These are phyloP conservation scores for Magnusiomyces fungicola DNA, from an alignment of 1,139 yeast genomes.

Conservation along the genomic window DNA sequence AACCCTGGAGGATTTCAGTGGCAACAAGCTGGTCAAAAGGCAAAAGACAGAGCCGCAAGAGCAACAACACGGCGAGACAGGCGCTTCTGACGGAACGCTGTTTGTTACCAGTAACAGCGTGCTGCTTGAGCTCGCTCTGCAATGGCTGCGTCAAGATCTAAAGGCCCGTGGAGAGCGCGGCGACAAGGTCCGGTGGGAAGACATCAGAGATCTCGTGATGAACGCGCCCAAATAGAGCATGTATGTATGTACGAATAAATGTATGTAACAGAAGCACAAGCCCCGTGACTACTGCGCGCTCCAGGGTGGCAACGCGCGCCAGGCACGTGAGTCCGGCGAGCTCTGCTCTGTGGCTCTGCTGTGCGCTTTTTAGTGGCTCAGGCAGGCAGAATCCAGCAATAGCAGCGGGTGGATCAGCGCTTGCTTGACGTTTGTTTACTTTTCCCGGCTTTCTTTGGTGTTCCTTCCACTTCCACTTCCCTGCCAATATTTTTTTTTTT, in stretches of 20 bases:
- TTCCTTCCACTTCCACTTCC: no score
- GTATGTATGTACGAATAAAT: no score
- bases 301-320: no score
- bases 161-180: slow-evolving; percentile 39
- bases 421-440: no score
- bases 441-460: no score
- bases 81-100: slow-evolving; percentile 5
- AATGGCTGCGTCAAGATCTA: slow-evolving; percentile 38
- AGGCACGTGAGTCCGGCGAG: no score
- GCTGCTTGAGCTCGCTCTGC: slow-evolving; percentile 34
- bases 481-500: neutral
- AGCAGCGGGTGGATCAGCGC: no score
- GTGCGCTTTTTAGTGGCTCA: no score
- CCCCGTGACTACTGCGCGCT: no score
- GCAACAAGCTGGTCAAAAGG: neutral
- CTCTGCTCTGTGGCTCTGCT: no score
- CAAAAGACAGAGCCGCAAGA: neutral
- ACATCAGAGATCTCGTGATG: slow-evolving; percentile 15
- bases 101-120: slow-evolving; percentile 29
- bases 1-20: neutral
- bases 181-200: slow-evolving; percentile 24
- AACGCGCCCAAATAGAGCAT: slow-evolving; percentile 1
- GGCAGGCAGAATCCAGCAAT: no score
- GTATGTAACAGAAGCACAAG: no score
- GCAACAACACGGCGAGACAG: neutral